Conservation (phyloP, 2,329 filamentous ascomycete genomes). For the Aureobasidium lini region DNA sequence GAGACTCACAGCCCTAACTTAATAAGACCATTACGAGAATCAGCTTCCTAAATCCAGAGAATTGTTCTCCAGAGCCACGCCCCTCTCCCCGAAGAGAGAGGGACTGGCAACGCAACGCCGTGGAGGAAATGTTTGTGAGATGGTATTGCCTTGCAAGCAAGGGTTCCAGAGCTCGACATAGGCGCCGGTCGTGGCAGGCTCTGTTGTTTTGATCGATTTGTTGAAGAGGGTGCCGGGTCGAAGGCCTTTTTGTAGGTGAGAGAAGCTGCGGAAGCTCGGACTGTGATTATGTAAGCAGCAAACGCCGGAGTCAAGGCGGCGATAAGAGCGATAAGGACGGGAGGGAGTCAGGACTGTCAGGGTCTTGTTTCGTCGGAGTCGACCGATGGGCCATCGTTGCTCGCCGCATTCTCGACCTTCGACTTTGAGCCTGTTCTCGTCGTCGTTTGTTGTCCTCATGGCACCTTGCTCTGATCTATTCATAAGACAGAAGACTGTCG, state of each 20-base stretch:
- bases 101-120: constrained; percentile 64
- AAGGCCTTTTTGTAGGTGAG: neutral
- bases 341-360: neutral
- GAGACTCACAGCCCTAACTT: constrained; percentile 61
- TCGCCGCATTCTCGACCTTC: constrained; percentile 5
- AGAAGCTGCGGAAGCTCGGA: neutral
- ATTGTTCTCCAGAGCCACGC: constrained; percentile 58
- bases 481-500: neutral
- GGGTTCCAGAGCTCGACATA: constrained; percentile 30
- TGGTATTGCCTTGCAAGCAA: constrained; percentile 18
- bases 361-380: neutral
- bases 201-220: constrained; percentile 52
- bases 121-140: constrained; percentile 29
- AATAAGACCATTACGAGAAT: constrained; percentile 61
- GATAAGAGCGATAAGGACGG: neutral
- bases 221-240: constrained; percentile 28
- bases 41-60: constrained; percentile 60
- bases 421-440: neutral
- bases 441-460: neutral
- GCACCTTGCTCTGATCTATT: neutral
- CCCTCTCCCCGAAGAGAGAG: constrained; percentile 34
- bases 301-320: neutral
- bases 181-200: constrained; percentile 64
- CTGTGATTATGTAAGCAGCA: neutral
- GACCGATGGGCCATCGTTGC: constrained; percentile 1